These are phyloP conservation scores for Mortierella sp. DNA, from an alignment of 371 early-diverging fungal genomes.

Conservation along the genomic window DNA sequence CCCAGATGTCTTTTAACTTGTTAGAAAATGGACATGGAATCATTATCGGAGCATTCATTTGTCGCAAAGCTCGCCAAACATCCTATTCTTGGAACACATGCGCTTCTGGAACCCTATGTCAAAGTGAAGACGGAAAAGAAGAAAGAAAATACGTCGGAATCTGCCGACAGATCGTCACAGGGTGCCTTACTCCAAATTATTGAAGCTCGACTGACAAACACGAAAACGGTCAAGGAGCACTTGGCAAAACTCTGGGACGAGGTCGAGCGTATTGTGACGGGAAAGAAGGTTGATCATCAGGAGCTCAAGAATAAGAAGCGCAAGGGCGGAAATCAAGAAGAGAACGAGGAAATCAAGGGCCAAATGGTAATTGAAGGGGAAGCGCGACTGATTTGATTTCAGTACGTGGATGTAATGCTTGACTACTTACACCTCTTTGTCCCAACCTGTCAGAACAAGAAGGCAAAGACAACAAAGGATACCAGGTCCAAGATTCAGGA, in stretches of 20 bases:
- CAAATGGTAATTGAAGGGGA: no score
- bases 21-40: slow-evolving; percentile 46
- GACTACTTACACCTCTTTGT: neutral
- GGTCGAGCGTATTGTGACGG: slow-evolving; percentile 44
- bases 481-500: slow-evolving; percentile 14
- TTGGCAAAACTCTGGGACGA: slow-evolving; percentile 42
- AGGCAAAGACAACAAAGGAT: slow-evolving; percentile 25
- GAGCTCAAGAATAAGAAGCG: slow-evolving; percentile 36
- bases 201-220: slow-evolving; percentile 32
- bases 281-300: slow-evolving; percentile 55
- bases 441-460: slow-evolving; percentile 17
- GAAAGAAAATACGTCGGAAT: slow-evolving; percentile 1
- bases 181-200: slow-evolving; percentile 23
- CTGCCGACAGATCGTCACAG: slow-evolving; percentile 6
- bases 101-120: slow-evolving; percentile 35
- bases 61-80: slow-evolving; percentile 32
- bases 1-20: no score
- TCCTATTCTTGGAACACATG: slow-evolving; percentile 39
- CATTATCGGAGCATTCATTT: slow-evolving; percentile 39
- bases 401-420: neutral
- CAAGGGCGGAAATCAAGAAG: slow-evolving; percentile 11
- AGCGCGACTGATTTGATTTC: no score
- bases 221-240: slow-evolving; percentile 37
- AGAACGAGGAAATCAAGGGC: slow-evolving; percentile 20
- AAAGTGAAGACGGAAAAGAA: slow-evolving; percentile 8